A percentile compares a stretch with the other conserved stretches of the same genome.
Conservation (phyloP, 2,329 filamentous ascomycete genomes). For the Pyrenophora graminea region DNA sequence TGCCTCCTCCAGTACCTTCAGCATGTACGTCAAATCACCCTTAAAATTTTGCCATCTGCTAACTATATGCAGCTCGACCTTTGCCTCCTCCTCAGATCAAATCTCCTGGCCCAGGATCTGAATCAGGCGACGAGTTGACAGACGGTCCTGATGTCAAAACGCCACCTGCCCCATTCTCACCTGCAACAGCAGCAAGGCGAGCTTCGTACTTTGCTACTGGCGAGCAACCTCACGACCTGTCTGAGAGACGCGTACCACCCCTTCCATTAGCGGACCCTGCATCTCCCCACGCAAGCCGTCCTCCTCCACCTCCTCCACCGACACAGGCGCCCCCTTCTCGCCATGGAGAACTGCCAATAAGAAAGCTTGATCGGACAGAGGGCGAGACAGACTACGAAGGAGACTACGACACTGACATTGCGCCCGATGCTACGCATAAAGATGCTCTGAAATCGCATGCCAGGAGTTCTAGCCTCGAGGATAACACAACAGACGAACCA, state of each 20-base stretch:
- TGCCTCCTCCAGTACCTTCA: constrained; percentile 44
- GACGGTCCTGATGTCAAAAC: constrained; percentile 30
- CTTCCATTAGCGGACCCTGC: constrained; percentile 57
- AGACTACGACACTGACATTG: constrained; percentile 97
- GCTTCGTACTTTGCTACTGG: constrained; percentile 50
- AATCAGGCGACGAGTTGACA: constrained; percentile 81
- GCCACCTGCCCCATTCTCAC: constrained; percentile 29
- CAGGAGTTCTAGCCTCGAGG: constrained; percentile 76
- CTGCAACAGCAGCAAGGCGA: constrained; percentile 43
- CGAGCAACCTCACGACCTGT: constrained; percentile 32
- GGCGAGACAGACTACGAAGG: constrained; percentile 94
- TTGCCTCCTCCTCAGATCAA: constrained; percentile 58
- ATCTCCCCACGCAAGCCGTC: constrained; percentile 40
- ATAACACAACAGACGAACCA: constrained; percentile 60
- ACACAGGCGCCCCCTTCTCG: constrained; percentile 45
- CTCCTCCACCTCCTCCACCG: constrained; percentile 56
- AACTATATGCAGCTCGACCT: constrained; percentile 61
- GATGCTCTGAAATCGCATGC: constrained; percentile 85
- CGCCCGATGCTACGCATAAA: constrained; percentile 89
- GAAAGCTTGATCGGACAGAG: constrained; percentile 66
- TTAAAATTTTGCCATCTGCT: not conserved
- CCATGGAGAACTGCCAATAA: constrained; percentile 38
- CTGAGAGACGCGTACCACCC: constrained; percentile 50
- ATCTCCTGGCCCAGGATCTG: constrained; percentile 77
- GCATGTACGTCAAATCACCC: constrained; percentile 31